Evolutionary conservation across 2,329 filamentous ascomycete species (phyloP), one percentile per base, ranked within the genome.

Genomic region (Colletotrichum destructivum): DNA sequence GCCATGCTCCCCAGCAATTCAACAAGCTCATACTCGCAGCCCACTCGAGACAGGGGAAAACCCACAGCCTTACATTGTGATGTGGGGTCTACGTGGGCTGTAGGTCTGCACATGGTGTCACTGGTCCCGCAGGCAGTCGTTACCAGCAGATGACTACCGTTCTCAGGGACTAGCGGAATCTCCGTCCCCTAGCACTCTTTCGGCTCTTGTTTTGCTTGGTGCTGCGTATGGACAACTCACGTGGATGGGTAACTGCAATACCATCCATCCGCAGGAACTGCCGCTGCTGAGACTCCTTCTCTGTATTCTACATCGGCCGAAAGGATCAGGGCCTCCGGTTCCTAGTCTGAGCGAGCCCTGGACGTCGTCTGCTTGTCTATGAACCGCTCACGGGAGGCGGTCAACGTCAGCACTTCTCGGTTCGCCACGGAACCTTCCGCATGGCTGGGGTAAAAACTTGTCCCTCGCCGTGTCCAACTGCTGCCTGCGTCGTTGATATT

Each of bases 81-180:
- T 51, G 52, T 40, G 60, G 60, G 52, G 26, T 18, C 52, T 49
- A n/a, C 40, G 35, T 49, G 23, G 18, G 4, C n/a, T 44, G 38
- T 12, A 21, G 13, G 13, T 13, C 12, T n/a, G 35, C 7, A 8
- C n/a, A 38, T 15, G 26, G 11, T n/a, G 44, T 40, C 55, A 18
- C 52, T 21, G 35, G 11, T n/a, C 47, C 40, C 47, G 5, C 40
- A 42, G 16, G 16, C 42, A 52, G 13, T 21, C 21, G 46, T 52
- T 54, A 46, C 40, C 46, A 61, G 44, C 21, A 47, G 26, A 42
- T 60, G 62, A 60, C n/a, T 40, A 46, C 40, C n/a, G n/a, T 18
- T 7, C 1, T 8, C 40, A 42, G 46, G 67, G 38, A 52, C 26
- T n/a, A 2, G 15, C 35, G 42, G 8, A 21, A 9, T 31, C 23